Conservation (phyloP, 495 filamentous ascomycete species). For the Sordaria brevicollis region DNA sequence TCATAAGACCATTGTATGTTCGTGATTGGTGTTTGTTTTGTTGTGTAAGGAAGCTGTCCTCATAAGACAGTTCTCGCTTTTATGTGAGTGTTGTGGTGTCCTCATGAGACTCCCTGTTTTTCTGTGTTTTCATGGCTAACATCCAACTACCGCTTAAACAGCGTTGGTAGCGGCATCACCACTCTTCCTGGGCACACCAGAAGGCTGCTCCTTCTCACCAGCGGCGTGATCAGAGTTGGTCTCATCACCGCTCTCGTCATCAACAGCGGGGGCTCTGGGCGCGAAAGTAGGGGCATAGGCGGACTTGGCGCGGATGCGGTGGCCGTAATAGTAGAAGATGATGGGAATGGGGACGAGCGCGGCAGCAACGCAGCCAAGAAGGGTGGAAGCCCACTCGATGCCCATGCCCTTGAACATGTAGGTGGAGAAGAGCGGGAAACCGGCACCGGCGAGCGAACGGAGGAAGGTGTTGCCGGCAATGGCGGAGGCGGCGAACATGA, state of each 20-base stretch:
- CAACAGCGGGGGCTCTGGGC: not conserved
- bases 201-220: not conserved
- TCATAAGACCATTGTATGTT: not conserved
- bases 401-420: slow-evolving; percentile 75
- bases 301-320: slow-evolving; percentile 53
- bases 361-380: slow-evolving; percentile 64
- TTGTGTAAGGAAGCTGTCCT: not conserved
- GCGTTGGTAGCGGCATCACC: slow-evolving; percentile 1
- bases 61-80: not conserved
- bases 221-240: not conserved
- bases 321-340: slow-evolving; percentile 53
- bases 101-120: not conserved
- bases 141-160: not conserved
- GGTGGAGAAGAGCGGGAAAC: slow-evolving; percentile 71
- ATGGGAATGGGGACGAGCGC: slow-evolving; percentile 66
- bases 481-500: slow-evolving; percentile 81
- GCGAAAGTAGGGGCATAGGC: slow-evolving; percentile 51
- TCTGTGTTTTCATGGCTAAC: not conserved
- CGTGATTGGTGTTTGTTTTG: not conserved
- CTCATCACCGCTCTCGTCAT: not conserved
- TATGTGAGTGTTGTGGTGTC: not conserved
- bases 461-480: slow-evolving; percentile 87
- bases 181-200: slow-evolving; percentile 10
- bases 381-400: slow-evolving; percentile 65
- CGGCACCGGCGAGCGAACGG: slow-evolving; percentile 63